These are phyloP conservation scores for Talaromyces piceae DNA, from an alignment of 2,329 filamentous ascomycete genomes.

Conservation along the genomic window DNA sequence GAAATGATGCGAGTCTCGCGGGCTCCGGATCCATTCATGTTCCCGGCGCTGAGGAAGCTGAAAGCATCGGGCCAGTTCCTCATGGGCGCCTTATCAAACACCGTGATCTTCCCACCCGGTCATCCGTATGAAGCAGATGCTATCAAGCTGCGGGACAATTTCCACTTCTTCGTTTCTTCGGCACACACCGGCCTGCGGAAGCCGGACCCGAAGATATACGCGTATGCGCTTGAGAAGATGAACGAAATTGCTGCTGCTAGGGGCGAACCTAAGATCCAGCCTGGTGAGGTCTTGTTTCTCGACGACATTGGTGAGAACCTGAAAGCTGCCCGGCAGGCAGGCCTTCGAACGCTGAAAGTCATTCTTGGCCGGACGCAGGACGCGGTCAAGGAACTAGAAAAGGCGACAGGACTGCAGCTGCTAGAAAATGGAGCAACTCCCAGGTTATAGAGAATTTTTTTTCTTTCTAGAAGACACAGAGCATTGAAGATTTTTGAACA, in stretches of 20 bases:
- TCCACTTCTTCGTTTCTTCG: slow-evolving; percentile 82
- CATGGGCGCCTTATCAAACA: slow-evolving; percentile 82
- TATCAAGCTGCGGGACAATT: slow-evolving; percentile 57
- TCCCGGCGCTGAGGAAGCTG: slow-evolving; percentile 67
- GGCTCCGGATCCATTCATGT: slow-evolving; percentile 77
- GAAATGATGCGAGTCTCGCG: slow-evolving; percentile 76
- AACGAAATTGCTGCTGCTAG: slow-evolving; percentile 55
- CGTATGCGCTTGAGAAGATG: slow-evolving; percentile 60
- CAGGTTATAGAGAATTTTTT: neutral
- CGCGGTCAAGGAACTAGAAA: slow-evolving; percentile 75
- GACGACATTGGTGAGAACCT: slow-evolving; percentile 95
- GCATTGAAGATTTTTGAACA: too few relatives aligned
- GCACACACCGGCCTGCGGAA: slow-evolving; percentile 85
- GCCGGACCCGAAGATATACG: slow-evolving; percentile 75
- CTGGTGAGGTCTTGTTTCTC: slow-evolving; percentile 71
- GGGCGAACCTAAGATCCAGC: slow-evolving; percentile 48
- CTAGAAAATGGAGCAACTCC: slow-evolving; percentile 23
- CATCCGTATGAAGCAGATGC: slow-evolving; percentile 58
- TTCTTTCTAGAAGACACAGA: too few relatives aligned
- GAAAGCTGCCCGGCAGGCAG: slow-evolving; percentile 65
- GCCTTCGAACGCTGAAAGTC: slow-evolving; percentile 81
- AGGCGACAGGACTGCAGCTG: slow-evolving; percentile 57
- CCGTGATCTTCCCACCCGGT: slow-evolving; percentile 71
- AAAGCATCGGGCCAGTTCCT: slow-evolving; percentile 58
- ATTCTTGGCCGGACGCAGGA: slow-evolving; percentile 67